These are phyloP conservation scores for Corrigiola litoralis DNA, from an alignment of 179 eudicot genomes.

Conservation along the genomic window DNA sequence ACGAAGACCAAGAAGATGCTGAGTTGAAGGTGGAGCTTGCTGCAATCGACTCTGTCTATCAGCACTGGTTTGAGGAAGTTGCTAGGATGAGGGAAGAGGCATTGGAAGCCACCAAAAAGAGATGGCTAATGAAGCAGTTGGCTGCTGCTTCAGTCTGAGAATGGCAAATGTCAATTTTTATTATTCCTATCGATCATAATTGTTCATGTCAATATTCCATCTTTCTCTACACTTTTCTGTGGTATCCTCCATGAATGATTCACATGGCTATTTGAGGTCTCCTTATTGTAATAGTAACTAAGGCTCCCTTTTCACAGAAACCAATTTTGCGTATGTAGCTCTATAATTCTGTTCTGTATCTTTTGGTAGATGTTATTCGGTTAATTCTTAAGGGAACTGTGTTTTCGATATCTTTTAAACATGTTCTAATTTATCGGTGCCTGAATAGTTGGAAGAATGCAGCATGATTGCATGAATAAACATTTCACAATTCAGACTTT, in stretches of 20 bases:
- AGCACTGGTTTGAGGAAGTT: constrained; percentile 55
- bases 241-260: background rate
- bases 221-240: background rate
- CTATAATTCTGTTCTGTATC: constrained; percentile 12
- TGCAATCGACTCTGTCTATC: constrained; percentile 55
- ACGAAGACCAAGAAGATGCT: constrained; percentile 31
- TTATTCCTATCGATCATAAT: background rate
- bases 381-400: constrained; percentile 16
- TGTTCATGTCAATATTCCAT: background rate
- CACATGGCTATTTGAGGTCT: background rate
- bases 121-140: constrained; percentile 52
- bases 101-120: constrained; percentile 52
- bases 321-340: constrained; percentile 16
- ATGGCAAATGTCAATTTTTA: background rate
- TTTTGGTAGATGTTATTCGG: constrained; percentile 20
- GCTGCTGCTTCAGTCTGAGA: constrained; percentile 25
- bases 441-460: too few species aligned
- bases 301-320: constrained; percentile 12
- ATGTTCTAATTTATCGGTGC: too few species aligned
- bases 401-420: too few species aligned
- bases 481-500: too few species aligned
- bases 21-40: constrained; percentile 52
- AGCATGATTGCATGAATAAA: too few species aligned
- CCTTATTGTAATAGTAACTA: background rate
- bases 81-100: constrained; percentile 47